These are phyloP conservation scores for Ophiostoma ulmi DNA, from an alignment of 2,329 filamentous ascomycete species.

Conservation along the genomic window DNA sequence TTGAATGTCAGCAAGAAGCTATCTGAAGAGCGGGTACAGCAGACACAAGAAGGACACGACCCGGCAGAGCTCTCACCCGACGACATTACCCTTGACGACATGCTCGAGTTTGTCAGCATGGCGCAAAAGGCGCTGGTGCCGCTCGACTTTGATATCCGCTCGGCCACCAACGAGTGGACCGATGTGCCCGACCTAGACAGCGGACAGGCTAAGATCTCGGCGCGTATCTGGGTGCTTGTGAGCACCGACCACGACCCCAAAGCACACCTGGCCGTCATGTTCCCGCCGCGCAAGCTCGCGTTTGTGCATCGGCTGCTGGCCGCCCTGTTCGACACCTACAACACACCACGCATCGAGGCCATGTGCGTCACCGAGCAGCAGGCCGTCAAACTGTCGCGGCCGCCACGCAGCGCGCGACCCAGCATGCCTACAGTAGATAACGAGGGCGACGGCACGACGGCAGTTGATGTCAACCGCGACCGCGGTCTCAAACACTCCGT, in stretches of 20 bases:
- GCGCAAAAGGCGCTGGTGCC: constrained; percentile 68
- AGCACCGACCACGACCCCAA: constrained; percentile 81
- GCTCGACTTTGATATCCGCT: constrained; percentile 85
- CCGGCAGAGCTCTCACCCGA: constrained; percentile 39
- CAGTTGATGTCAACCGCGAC: constrained; percentile 35
- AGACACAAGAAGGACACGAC: constrained; percentile 36
- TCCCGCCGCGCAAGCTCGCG: constrained; percentile 75
- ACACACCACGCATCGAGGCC: constrained; percentile 71
- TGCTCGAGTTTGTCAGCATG: constrained; percentile 62
- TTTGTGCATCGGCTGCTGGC: constrained; percentile 86
- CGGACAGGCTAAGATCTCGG: not conserved
- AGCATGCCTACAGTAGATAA: not conserved
- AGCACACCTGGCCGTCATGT: constrained; percentile 80
- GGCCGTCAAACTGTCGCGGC: constrained; percentile 63
- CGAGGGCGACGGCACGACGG: constrained; percentile 29
- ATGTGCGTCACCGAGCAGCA: constrained; percentile 78
- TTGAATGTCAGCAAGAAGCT: constrained; percentile 45
- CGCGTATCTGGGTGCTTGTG: constrained; percentile 72
- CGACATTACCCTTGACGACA: constrained; percentile 62
- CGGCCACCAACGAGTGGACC: constrained; percentile 58
- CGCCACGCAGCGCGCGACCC: constrained; percentile 36
- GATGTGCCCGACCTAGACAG: constrained; percentile 25
- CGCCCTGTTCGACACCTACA: constrained; percentile 85
- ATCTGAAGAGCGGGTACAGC: constrained; percentile 43
- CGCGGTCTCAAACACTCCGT: constrained; percentile 68